Base-by-base conservation (phyloP, 148 eudicot species). In the Nepenthes gracilis region DNA sequence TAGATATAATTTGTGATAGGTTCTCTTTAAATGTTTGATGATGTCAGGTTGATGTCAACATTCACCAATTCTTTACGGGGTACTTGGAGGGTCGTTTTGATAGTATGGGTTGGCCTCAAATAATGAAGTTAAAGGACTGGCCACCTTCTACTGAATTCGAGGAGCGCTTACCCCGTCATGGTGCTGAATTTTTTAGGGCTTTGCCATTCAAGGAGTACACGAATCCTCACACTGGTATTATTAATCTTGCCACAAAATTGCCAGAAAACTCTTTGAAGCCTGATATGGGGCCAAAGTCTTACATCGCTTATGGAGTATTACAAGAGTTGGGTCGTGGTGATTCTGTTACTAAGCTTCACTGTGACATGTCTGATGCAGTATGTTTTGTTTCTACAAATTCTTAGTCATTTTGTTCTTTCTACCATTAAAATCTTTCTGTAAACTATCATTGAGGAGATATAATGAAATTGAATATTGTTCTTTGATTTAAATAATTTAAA, bases 311-410 rank as follows among this genome's bases (percentile, higher is more conserved):
- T 72, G 95, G 90, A 33, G 70, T 79, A 59, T 59, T 67, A 33
- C 80, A 81, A 70, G 95, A 87, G 67, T 81, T 87, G 59, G 90
- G 85, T 9, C 81, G 81, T 34, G 94, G 89, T 43, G 89, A 86
- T 75, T 86, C 89, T 52, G 83, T 86, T 15, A 83, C 94, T 12
- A 86, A 79, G 72, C 84, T 86, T 58, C 86, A 83, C 35, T 81
- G 72, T 51, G 80, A 81, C 62, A 74, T 81, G 76, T 75, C 89
- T 55, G 94, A 83, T 74, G 86, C 81, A 83, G 95, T 87, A 81
- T 53, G 71, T 23, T 51, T 11, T 0, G 23, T 23, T 23, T 23
- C 23, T 23, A 23, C 23, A 23, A 23, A 23, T 23, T 23, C 23
- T 23, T 0, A 23, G 0, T 23, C 23, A 23, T 0, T 23, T 23